Evolutionary conservation across 345 rosid genomes (phyloP).

Genomic region (Eucalyptus decipiens): DNA sequence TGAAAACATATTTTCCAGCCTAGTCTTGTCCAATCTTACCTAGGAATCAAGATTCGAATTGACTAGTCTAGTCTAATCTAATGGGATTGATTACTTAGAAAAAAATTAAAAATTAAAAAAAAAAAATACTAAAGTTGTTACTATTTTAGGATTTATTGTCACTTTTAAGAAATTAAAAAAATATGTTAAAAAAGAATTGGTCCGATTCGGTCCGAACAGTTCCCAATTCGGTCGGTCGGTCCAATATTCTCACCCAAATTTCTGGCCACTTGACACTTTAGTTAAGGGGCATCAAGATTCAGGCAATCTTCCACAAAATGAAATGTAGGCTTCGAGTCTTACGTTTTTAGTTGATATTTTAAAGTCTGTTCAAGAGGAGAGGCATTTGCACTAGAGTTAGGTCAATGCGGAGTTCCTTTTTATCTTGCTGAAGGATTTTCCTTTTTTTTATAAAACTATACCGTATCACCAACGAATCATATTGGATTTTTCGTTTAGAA

Average conservation of each 20-base stretch:
- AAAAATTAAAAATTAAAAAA: too few relatives aligned
- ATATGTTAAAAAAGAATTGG: too few relatives aligned
- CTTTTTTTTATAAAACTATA: background rate
- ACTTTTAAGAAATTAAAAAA: too few relatives aligned
- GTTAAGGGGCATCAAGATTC: background rate
- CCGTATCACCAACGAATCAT: background rate
- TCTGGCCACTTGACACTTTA: background rate
- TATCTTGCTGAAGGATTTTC: background rate
- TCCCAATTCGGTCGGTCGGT: too few relatives aligned
- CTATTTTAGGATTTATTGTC: too few relatives aligned
- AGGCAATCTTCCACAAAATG: background rate
- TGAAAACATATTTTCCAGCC: background rate
- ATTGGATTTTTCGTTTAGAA: background rate
- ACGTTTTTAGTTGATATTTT: background rate
- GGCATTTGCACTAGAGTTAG: background rate
- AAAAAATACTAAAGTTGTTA: too few relatives aligned
- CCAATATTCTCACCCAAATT: too few relatives aligned
- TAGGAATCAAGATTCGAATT: too few relatives aligned
- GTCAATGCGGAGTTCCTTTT: background rate
- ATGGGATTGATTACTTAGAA: too few relatives aligned
- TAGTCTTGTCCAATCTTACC: too few relatives aligned
- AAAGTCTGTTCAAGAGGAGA: background rate
- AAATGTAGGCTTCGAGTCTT: background rate
- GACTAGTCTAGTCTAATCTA: too few relatives aligned
- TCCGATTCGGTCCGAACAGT: rapidly evolving